A percentile compares a stretch with the other conserved stretches of the same genome.
These are phyloP conservation scores for Nephelium lappaceum DNA, from an alignment of 345 rosid species.

Conservation along the genomic window DNA sequence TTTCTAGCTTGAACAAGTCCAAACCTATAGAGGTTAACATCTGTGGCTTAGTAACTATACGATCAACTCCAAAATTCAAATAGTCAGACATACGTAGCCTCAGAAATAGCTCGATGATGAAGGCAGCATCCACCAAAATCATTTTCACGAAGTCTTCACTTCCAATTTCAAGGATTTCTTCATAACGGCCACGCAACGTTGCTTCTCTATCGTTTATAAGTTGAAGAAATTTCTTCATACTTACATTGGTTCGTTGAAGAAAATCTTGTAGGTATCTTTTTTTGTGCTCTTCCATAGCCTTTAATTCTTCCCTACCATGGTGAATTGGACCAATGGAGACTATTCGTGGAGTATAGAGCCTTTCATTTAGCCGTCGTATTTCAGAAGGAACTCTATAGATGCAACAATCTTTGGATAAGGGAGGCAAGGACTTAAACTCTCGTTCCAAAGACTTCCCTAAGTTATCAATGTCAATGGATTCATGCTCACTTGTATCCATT, in stretches of 20 bases:
- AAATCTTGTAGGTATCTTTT: constrained; percentile 11
- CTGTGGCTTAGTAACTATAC: background rate
- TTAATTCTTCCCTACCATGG: background rate
- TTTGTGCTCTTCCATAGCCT: constrained; percentile 27
- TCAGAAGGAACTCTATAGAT: constrained; percentile 9
- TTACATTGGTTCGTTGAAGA: background rate
- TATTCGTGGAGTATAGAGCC: background rate
- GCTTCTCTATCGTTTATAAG: background rate
- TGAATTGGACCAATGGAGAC: constrained; percentile 31
- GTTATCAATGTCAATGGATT: background rate
- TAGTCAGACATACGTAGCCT: background rate
- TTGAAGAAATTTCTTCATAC: background rate
- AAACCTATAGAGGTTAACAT: background rate
- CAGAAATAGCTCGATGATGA: constrained; percentile 16
- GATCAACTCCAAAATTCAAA: background rate
- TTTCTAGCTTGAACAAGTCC: constrained; percentile 26
- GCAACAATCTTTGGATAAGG: background rate
- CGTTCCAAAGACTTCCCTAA: background rate
- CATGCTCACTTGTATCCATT: background rate
- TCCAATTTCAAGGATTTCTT: background rate
- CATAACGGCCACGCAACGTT: constrained; percentile 12
- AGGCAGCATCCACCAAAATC: constrained; percentile 19
- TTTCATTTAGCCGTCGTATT: background rate
- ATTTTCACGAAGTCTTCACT: constrained; percentile 20
- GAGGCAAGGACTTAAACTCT: background rate